Percentiles rank a stretch among this genome's conserved stretches.
phyloP scores from a whole-genome alignment of 2,329 filamentous ascomycete species.

The Xylariaceae sp. region DNA sequence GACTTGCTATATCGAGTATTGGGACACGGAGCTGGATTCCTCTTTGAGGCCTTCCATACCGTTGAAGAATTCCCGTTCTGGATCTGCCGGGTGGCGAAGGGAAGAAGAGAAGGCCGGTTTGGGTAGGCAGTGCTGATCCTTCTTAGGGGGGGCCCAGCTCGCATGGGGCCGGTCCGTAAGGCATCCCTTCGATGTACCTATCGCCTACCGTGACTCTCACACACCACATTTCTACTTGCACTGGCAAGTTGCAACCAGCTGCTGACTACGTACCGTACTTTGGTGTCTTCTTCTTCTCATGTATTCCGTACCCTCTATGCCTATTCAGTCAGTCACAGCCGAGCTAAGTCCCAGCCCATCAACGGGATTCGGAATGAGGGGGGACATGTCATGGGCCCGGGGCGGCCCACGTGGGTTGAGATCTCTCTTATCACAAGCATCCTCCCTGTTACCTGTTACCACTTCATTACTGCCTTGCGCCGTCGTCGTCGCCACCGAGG shows the following conservation, averaged over 20 bases:
- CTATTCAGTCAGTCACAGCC: constrained; percentile 10
- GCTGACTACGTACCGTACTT: too few relatives aligned
- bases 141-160: not conserved
- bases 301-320: constrained; percentile 3
- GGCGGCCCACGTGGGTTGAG: constrained; percentile 31
- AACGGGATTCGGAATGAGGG: constrained; percentile 14
- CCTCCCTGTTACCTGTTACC: constrained; percentile 22
- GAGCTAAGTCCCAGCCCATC: constrained; percentile 16
- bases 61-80: constrained; percentile 6
- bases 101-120: not conserved
- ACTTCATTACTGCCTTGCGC: not conserved
- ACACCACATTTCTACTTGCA: too few relatives aligned
- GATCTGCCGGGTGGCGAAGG: constrained; percentile 13
- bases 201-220: not conserved
- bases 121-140: not conserved
- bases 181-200: not conserved
- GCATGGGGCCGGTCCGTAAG: not conserved
- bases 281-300: not conserved
- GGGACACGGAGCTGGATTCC: constrained; percentile 13
- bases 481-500: too few relatives aligned
- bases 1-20: constrained; percentile 14
- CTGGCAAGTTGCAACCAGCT: too few relatives aligned
- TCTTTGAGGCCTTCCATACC: constrained; percentile 9
- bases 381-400: constrained; percentile 24
- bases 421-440: constrained; percentile 25